phyloP scores from a whole-genome alignment of 1,284 basidiomycete species.

The Cerrena zonata region DNA sequence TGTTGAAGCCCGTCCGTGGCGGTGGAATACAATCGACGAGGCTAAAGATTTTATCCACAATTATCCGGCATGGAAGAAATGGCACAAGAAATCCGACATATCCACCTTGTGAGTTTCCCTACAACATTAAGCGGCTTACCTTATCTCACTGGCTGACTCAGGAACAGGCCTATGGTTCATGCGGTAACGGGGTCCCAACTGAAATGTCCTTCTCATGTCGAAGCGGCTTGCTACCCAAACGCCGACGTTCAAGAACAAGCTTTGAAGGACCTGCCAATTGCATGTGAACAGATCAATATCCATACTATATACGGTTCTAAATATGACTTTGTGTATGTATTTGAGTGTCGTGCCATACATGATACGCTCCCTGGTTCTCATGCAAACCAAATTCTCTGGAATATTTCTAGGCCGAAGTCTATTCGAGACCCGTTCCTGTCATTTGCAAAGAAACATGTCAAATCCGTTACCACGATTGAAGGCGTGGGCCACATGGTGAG shows the following conservation, averaged over 20 bases:
- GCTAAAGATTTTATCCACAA: background rate
- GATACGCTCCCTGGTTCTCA: background rate
- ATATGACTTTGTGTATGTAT: background rate
- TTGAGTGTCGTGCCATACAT: too few relatives aligned
- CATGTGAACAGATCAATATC: background rate
- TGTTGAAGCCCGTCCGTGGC: background rate
- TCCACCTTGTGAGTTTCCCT: background rate
- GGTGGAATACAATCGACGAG: background rate
- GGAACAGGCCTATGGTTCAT: background rate
- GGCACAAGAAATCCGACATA: background rate
- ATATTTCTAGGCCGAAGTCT: background rate
- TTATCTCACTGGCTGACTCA: background rate
- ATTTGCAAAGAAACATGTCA: background rate
- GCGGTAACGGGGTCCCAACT: background rate
- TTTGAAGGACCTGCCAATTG: background rate
- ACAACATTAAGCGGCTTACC: background rate
- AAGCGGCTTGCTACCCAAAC: slow-evolving; percentile 1
- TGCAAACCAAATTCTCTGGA: background rate
- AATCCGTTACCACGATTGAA: background rate
- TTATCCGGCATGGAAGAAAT: background rate
- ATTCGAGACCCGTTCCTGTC: background rate
- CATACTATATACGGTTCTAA: background rate
- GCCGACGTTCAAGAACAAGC: background rate
- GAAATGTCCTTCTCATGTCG: background rate
- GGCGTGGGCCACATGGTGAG: background rate